These are phyloP conservation scores for Periglandula ipomoeae DNA, from an alignment of 2,329 filamentous ascomycete species.

Conservation along the genomic window DNA sequence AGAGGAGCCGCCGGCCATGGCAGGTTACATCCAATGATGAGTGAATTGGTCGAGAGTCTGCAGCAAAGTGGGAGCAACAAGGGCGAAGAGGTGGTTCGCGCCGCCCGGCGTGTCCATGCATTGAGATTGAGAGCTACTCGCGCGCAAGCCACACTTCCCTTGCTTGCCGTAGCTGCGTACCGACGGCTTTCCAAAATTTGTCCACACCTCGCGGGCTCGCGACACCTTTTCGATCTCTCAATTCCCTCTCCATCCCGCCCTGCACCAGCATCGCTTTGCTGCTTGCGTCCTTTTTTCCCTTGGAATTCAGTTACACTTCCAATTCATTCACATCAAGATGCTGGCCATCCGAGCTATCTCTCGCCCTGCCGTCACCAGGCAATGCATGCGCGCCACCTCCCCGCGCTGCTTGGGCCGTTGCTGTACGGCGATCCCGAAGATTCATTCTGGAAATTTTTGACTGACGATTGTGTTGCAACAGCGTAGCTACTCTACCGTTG, in stretches of 20 bases:
- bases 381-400: slow-evolving; percentile 66
- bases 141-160: slow-evolving; percentile 6
- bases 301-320: slow-evolving; percentile 11
- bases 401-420: slow-evolving; percentile 36
- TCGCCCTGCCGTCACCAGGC: slow-evolving; percentile 58
- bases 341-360: slow-evolving; percentile 72
- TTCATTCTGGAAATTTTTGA: neutral
- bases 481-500: slow-evolving; percentile 55
- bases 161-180: slow-evolving; percentile 7
- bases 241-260: slow-evolving; percentile 10
- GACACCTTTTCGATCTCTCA: slow-evolving; percentile 2
- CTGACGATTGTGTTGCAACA: slow-evolving; percentile 30
- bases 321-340: slow-evolving; percentile 47
- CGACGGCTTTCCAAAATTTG: slow-evolving; percentile 12
- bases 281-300: slow-evolving; percentile 14
- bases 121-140: too few species aligned
- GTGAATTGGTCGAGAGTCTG: too few species aligned
- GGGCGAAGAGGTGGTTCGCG: too few species aligned
- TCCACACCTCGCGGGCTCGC: slow-evolving; percentile 11
- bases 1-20: neutral
- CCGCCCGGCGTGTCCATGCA: too few species aligned
- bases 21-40: neutral
- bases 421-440: slow-evolving; percentile 18
- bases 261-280: slow-evolving; percentile 14
- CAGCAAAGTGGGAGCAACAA: too few species aligned